These are phyloP conservation scores for Odontarrhena argentea DNA, from an alignment of 345 rosid genomes.

Conservation along the genomic window DNA sequence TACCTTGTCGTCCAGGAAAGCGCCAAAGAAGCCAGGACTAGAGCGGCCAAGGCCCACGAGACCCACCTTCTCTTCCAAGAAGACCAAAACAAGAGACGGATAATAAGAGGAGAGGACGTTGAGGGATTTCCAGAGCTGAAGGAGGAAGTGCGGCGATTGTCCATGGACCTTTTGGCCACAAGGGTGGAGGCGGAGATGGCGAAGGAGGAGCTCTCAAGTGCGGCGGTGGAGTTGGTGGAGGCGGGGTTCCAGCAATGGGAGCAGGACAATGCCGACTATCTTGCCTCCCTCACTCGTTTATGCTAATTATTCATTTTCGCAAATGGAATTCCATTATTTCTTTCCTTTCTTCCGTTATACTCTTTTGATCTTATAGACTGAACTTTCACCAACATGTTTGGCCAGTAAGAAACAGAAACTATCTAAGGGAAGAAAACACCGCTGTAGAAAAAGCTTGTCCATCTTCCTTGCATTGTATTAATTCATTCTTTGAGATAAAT, in stretches of 20 bases:
- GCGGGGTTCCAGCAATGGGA: slow-evolving; percentile 35
- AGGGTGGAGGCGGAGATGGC: slow-evolving; percentile 21
- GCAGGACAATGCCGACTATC: slow-evolving; percentile 35
- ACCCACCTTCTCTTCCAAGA: slow-evolving; percentile 5
- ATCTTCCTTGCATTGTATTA: too few species aligned
- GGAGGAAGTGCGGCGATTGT: slow-evolving; percentile 30
- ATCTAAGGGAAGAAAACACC: too few species aligned
- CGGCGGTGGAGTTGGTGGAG: slow-evolving; percentile 23
- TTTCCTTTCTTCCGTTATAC: neutral
- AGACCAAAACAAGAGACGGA: slow-evolving; percentile 7
- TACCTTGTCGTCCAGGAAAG: slow-evolving; percentile 25
- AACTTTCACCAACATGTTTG: too few species aligned
- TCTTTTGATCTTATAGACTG: too few species aligned
- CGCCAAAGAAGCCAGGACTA: slow-evolving; percentile 6
- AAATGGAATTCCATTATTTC: neutral
- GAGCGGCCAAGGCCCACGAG: slow-evolving; percentile 1
- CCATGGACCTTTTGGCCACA: neutral
- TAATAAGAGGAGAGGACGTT: slow-evolving; percentile 30
- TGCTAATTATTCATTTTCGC: neutral
- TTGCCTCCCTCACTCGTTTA: slow-evolving; percentile 29
- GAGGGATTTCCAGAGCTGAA: slow-evolving; percentile 31
- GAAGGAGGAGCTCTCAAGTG: slow-evolving; percentile 17
- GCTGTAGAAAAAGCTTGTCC: too few species aligned
- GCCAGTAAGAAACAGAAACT: too few species aligned
- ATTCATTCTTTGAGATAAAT: too few species aligned